A percentile compares a stretch with the other conserved stretches of the same genome.
These are phyloP conservation scores for Euryodendron excelsum DNA, from an alignment of 148 eudicot genomes.

Conservation along the genomic window DNA sequence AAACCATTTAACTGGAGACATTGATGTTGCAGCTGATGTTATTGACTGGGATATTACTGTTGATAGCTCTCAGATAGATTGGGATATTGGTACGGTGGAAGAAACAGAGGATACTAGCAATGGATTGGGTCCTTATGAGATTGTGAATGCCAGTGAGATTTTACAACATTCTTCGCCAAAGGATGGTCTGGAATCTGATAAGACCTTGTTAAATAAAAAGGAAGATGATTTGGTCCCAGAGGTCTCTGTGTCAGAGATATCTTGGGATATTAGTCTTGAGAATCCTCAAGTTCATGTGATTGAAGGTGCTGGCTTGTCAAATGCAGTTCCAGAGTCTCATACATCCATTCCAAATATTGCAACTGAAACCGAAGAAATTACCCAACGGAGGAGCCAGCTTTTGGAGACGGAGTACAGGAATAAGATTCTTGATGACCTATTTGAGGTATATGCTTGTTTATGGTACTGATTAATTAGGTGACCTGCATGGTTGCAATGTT, in stretches of 20 bases:
- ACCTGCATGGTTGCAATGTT: neutral
- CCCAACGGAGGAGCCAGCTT: constrained; percentile 66
- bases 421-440: constrained; percentile 86
- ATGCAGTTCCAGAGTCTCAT: constrained; percentile 34
- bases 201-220: constrained; percentile 30
- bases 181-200: constrained; percentile 38
- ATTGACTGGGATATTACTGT: constrained; percentile 94
- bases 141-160: constrained; percentile 77
- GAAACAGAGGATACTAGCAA: constrained; percentile 70
- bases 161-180: constrained; percentile 39
- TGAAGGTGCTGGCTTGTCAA: constrained; percentile 34
- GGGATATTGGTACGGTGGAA: constrained; percentile 87
- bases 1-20: constrained; percentile 28
- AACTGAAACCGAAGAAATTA: constrained; percentile 35
- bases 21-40: constrained; percentile 39
- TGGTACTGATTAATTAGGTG: neutral
- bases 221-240: constrained; percentile 34
- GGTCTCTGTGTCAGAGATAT: constrained; percentile 52
- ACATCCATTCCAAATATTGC: constrained; percentile 25
- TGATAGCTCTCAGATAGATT: constrained; percentile 91
- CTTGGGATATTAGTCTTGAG: constrained; percentile 85
- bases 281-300: constrained; percentile 45
- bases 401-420: constrained; percentile 89
- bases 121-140: constrained; percentile 93
- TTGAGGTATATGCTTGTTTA: constrained; percentile 56